Evolutionary conservation across 192 early-diverging fungal species (phyloP).

Genomic region (Linnemannia exigua): DNA sequence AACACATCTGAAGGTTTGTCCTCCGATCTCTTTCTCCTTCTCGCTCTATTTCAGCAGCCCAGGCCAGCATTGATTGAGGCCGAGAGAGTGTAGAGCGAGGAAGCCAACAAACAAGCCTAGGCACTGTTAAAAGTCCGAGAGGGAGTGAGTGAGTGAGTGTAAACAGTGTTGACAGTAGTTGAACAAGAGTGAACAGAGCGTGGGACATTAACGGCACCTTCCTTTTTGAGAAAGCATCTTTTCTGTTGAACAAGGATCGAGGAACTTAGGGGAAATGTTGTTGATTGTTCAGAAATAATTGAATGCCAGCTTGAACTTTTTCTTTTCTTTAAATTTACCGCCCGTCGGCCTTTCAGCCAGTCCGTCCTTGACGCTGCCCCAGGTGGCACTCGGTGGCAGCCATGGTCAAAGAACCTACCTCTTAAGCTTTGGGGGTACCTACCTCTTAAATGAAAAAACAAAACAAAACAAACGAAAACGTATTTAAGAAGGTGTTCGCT

Average conservation of each 20-base stretch:
- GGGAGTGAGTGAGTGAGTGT: not conserved
- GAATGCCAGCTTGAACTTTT: not conserved
- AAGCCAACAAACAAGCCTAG: not conserved
- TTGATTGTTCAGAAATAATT: conserved; percentile 4
- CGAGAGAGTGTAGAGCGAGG: too few relatives aligned
- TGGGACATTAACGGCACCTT: conserved; percentile 38
- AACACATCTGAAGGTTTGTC: not conserved
- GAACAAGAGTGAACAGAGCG: conserved; percentile 31
- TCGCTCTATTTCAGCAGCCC: not conserved
- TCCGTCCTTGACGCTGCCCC: not conserved
- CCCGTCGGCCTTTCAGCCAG: not conserved
- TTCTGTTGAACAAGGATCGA: not conserved
- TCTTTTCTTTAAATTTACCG: not conserved
- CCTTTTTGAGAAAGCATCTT: conserved; percentile 43
- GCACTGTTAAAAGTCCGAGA: not conserved
- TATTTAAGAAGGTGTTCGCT: too few relatives aligned
- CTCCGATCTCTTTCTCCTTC: not conserved
- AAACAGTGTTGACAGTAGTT: too few relatives aligned
- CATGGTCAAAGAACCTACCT: too few relatives aligned
- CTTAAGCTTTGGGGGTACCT: too few relatives aligned
- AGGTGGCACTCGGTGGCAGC: too few relatives aligned
- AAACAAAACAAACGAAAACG: too few relatives aligned
- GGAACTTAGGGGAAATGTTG: conserved; percentile 41
- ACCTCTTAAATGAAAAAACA: too few relatives aligned
- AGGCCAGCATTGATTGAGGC: too few relatives aligned